Conservation (phyloP, 2,329 filamentous ascomycete species). For the Cylindrodendrum hubeiense region DNA sequence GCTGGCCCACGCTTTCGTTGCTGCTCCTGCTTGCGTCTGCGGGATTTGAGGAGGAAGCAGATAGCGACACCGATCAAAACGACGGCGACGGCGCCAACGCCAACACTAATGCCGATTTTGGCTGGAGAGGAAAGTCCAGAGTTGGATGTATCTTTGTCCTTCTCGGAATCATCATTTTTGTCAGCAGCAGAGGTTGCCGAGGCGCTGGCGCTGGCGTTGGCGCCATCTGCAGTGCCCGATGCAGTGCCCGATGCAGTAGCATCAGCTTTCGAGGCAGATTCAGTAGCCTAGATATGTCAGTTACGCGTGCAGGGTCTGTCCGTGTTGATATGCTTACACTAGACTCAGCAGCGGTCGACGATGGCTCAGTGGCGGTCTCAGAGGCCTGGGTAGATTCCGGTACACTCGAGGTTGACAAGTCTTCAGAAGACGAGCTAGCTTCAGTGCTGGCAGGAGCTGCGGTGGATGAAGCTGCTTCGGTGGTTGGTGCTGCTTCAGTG, state of each 20-base stretch:
- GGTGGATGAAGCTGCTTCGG: conserved; percentile 13
- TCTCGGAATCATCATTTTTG: conserved; percentile 29
- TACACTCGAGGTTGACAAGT: conserved; percentile 14
- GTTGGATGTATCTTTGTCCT: conserved; percentile 4
- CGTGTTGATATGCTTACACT: conserved; percentile 30
- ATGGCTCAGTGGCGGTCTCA: conserved; percentile 5
- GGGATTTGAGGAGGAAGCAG: conserved; percentile 48
- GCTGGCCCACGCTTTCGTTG: conserved; percentile 44
- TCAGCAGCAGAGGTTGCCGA: conserved; percentile 26
- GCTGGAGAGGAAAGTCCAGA: conserved; percentile 50
- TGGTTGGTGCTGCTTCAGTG: conserved; percentile 19
- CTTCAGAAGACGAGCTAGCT: conserved; percentile 6
- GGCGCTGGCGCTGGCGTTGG: conserved; percentile 31
- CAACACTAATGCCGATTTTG: conserved; percentile 64
- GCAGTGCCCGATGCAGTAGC: conserved; percentile 10
- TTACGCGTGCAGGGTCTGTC: background rate
- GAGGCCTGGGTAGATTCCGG: conserved; percentile 23
- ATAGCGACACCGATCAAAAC: conserved; percentile 54
- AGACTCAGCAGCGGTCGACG: conserved; percentile 20
- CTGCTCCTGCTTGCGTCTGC: conserved; percentile 47
- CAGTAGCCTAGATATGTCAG: conserved; percentile 31
- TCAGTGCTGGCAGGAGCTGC: conserved; percentile 17
- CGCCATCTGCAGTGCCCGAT: conserved; percentile 14
- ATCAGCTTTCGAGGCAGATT: conserved; percentile 29
- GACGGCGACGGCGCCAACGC: conserved; percentile 57